Conservation (phyloP, 1,284 basidiomycete species). For the Dichomitus squalens region DNA sequence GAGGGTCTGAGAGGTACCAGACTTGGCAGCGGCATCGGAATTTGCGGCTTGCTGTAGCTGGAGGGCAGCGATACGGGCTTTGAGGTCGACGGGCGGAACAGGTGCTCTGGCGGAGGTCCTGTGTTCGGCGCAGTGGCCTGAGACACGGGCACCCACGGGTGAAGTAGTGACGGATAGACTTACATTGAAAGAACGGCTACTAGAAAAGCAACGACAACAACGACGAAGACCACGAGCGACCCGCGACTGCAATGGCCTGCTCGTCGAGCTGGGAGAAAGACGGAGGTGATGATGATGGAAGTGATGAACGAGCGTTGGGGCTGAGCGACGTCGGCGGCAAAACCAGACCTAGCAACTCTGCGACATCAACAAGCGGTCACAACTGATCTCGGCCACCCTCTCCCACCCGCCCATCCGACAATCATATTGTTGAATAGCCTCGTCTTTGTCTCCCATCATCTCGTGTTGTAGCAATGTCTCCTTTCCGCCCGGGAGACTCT, state of each 20-base stretch:
- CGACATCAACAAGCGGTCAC: slow-evolving; percentile 11
- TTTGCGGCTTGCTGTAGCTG: slow-evolving; percentile 58
- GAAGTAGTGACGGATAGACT: slow-evolving; percentile 13
- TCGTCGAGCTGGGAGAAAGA: slow-evolving; percentile 26
- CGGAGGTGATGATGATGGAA: slow-evolving; percentile 28
- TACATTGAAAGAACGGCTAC: slow-evolving; percentile 30
- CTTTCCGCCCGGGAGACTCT: not conserved
- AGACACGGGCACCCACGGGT: slow-evolving; percentile 10
- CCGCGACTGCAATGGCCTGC: slow-evolving; percentile 35
- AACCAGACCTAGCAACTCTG: not conserved
- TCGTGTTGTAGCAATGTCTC: not conserved
- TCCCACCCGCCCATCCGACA: slow-evolving; percentile 12
- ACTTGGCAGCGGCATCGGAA: slow-evolving; percentile 14
- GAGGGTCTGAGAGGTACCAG: slow-evolving; percentile 27
- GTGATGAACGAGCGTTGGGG: slow-evolving; percentile 25
- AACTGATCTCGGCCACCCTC: slow-evolving; percentile 15
- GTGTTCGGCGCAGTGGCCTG: not conserved
- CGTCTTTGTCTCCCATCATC: not conserved
- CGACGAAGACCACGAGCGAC: slow-evolving; percentile 35
- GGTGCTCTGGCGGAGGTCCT: slow-evolving; percentile 41
- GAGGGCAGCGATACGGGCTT: slow-evolving; percentile 75
- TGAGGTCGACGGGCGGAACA: slow-evolving; percentile 59
- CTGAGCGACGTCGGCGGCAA: slow-evolving; percentile 5
- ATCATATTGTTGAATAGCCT: slow-evolving; percentile 22
- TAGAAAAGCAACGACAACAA: slow-evolving; percentile 20